phyloP scores from a whole-genome alignment of 2,329 filamentous ascomycete genomes.

The Alternaria ventricosa region DNA sequence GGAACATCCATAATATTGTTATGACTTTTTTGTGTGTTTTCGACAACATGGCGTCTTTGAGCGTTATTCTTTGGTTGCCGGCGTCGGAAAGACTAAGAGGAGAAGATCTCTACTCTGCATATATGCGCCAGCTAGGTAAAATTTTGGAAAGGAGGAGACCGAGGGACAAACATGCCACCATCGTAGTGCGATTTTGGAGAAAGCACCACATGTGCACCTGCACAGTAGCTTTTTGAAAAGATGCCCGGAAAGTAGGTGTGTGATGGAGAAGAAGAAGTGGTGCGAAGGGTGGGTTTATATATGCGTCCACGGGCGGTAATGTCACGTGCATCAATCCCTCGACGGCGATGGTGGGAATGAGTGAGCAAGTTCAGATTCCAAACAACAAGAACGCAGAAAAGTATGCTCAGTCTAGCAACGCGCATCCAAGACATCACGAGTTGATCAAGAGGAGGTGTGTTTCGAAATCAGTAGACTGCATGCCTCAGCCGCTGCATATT shows the following conservation, averaged over 20 bases:
- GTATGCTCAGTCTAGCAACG: accelerated
- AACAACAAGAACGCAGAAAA: neutral
- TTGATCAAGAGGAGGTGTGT: neutral
- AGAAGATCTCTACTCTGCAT: neutral
- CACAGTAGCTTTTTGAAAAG: no score
- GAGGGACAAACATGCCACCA: no score
- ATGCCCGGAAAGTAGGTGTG: no score
- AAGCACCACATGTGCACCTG: no score
- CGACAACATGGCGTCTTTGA: no score
- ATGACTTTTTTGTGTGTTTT: neutral
- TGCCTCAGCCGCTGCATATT: neutral
- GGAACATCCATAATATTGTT: no score
- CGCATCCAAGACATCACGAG: neutral
- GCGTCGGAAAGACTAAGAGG: neutral
- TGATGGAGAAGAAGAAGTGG: neutral
- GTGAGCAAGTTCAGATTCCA: neutral
- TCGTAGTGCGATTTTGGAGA: no score
- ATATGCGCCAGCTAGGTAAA: no score
- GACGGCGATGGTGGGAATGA: neutral
- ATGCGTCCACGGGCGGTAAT: neutral
- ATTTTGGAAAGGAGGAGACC: no score
- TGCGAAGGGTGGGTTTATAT: neutral
- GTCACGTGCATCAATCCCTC: neutral
- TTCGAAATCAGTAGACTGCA: no score
- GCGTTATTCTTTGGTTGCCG: no score